Conservation (phyloP, 164 flowering plant genomes). For the Protea cynaroides region DNA sequence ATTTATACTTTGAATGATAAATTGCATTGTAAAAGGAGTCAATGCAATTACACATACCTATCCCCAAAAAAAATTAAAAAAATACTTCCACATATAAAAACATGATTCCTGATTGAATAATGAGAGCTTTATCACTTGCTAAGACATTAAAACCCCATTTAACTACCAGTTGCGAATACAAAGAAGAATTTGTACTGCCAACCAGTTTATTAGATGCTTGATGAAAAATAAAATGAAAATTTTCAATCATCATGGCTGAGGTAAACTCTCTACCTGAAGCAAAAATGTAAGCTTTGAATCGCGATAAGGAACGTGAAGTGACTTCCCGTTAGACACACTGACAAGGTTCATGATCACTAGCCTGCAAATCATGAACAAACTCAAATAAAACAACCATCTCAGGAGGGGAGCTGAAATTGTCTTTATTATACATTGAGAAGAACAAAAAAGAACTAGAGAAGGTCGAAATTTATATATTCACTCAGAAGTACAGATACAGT, state of each 20-base stretch:
- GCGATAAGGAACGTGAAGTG: conserved; percentile 93
- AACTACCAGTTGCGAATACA: neutral
- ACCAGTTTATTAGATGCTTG: neutral
- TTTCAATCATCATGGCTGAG: neutral
- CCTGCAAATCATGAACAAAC: conserved; percentile 34
- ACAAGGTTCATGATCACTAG: conserved; percentile 97
- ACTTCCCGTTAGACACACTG: conserved; percentile 81
- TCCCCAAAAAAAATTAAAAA: no score
- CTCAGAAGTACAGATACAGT: neutral
- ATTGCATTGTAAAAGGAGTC: no score
- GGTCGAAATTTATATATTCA: neutral
- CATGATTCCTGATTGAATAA: no score
- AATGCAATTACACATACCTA: no score
- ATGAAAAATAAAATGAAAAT: neutral
- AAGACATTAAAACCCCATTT: neutral
- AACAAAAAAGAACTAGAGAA: neutral
- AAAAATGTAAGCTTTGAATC: conserved; percentile 98
- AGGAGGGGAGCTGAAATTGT: neutral
- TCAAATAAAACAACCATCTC: neutral
- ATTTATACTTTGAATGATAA: no score
- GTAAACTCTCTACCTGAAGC: conserved; percentile 69
- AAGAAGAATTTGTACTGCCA: neutral
- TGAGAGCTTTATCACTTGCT: no score
- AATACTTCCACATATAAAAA: no score
- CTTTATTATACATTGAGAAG: conserved; percentile 2